Percentiles rank a stretch among this genome's conserved stretches.
Conservation (phyloP, 177 flowering plant species). For the Tripterygium wilfordii region DNA sequence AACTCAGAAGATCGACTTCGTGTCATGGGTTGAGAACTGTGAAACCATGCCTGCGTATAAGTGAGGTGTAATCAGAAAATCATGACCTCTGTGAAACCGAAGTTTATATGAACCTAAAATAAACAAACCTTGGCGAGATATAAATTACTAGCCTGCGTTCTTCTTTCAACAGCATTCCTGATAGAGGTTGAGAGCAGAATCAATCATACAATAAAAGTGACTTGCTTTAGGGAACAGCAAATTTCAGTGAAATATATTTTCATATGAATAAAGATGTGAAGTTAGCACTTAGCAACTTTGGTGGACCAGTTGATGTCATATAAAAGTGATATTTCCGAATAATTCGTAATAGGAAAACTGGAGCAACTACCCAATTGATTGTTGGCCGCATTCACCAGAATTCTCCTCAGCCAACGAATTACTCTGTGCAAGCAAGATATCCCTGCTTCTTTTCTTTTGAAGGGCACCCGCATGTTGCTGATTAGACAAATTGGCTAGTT, state of each 20-base stretch:
- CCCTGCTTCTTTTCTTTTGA: conserved; percentile 34
- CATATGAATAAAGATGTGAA: too few relatives aligned
- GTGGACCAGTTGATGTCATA: too few relatives aligned
- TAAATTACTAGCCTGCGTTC: conserved; percentile 49
- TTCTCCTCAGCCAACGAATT: conserved; percentile 19
- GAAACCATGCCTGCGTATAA: conserved; percentile 70
- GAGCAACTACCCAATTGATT: conserved; percentile 28
- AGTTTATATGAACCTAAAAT: too few relatives aligned
- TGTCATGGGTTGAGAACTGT: conserved; percentile 80
- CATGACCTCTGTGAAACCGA: background rate
- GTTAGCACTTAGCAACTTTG: too few relatives aligned
- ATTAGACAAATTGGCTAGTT: conserved; percentile 34
- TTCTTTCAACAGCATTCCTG: conserved; percentile 54
- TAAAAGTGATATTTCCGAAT: background rate
- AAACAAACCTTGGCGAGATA: conserved; percentile 65
- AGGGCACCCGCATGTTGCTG: conserved; percentile 32
- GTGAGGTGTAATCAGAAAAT: conserved; percentile 5
- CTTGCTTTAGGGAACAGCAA: too few relatives aligned
- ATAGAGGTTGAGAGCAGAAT: conserved; percentile 4
- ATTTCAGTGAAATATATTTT: too few relatives aligned
- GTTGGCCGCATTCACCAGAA: conserved; percentile 26
- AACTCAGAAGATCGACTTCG: conserved; percentile 82
- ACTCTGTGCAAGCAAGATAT: conserved; percentile 25
- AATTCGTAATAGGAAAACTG: background rate
- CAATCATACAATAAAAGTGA: background rate